A percentile compares a stretch with the other conserved stretches of the same genome.
Evolutionary conservation across 768 basidiomycete genomes (phyloP).

Genomic region (Podaxis sp.): DNA sequence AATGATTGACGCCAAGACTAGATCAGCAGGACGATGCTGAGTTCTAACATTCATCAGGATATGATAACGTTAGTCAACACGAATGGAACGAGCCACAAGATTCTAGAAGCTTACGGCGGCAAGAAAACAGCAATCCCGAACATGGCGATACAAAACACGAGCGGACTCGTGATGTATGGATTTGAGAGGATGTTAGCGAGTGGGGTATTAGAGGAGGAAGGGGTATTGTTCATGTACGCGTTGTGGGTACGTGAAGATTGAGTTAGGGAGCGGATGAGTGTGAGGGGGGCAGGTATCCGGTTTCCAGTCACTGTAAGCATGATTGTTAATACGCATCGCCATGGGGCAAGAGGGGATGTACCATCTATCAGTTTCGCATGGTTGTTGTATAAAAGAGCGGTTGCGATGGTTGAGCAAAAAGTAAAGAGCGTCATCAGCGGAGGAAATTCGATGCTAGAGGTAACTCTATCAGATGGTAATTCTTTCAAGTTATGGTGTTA

Average conservation of each 20-base stretch:
- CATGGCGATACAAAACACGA: constrained; percentile 55
- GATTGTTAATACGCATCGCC: not conserved
- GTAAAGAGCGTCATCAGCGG: constrained; percentile 52
- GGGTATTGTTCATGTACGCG: constrained; percentile 20
- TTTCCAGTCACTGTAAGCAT: constrained; percentile 52
- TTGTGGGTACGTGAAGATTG: constrained; percentile 28
- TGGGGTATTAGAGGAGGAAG: constrained; percentile 33
- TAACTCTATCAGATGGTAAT: not conserved
- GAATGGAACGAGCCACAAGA: not conserved
- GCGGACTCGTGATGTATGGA: constrained; percentile 69
- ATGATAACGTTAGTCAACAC: not conserved
- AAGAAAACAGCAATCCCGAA: constrained; percentile 51
- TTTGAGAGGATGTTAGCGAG: constrained; percentile 55
- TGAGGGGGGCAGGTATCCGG: constrained; percentile 52
- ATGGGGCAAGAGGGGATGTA: constrained; percentile 31
- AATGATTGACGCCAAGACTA: constrained; percentile 77
- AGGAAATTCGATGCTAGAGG: constrained; percentile 62
- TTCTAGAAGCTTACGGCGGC: constrained; percentile 46
- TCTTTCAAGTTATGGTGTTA: not conserved
- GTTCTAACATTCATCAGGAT: constrained; percentile 20
- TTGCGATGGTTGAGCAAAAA: constrained; percentile 54
- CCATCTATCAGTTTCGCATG: constrained; percentile 64
- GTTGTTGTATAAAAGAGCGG: constrained; percentile 58
- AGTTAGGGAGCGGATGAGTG: constrained; percentile 46
- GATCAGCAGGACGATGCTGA: constrained; percentile 75